Conservation (phyloP, 2,329 filamentous ascomycete species). For the Neurospora crassa region DNA sequence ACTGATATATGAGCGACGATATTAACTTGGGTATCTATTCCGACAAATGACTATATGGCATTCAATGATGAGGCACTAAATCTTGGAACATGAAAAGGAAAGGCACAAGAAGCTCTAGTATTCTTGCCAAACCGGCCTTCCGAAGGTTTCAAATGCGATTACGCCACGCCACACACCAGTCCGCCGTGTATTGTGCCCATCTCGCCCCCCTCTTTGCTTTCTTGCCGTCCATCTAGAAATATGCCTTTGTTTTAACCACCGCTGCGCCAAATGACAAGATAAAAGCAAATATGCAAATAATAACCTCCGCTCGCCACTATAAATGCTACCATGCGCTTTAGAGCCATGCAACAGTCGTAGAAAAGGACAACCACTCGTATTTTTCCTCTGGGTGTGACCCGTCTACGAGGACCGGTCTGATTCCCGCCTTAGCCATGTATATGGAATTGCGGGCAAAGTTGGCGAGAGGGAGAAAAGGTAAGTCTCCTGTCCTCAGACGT, state of each 20-base stretch:
- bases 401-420: background rate
- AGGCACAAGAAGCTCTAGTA: background rate
- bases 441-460: background rate
- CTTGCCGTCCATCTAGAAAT: background rate
- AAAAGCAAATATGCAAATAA: background rate
- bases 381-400: background rate
- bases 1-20: too few relatives aligned
- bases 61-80: background rate
- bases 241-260: background rate
- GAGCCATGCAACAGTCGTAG: background rate
- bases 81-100: background rate
- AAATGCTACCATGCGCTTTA: background rate
- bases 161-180: background rate
- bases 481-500: background rate
- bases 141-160: background rate
- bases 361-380: background rate
- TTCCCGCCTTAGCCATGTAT: background rate
- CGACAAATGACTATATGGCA: background rate
- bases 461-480: background rate
- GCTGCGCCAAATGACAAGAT: background rate
- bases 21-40: background rate
- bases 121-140: background rate
- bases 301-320: background rate
- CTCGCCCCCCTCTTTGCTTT: background rate
- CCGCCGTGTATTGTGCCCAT: background rate